Evolutionary conservation across 441 rosid species (phyloP).

Genomic region (Populus hybrid): DNA sequence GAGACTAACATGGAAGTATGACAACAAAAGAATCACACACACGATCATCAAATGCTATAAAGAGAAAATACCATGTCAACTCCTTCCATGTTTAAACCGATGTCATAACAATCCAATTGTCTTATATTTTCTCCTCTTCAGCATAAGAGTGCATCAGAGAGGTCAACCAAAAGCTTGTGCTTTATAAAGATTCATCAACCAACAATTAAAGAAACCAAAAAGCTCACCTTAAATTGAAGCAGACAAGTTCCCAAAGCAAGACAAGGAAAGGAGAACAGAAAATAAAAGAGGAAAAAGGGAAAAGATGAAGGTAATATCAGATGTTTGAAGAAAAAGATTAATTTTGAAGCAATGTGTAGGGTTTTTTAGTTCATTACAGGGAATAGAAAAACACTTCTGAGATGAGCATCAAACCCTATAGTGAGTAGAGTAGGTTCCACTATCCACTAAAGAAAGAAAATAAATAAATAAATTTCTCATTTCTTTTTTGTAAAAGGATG

Average conservation of each 20-base stretch:
- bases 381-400: not conserved
- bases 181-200: slow-evolving; percentile 7
- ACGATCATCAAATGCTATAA: not conserved
- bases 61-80: not conserved
- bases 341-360: not conserved
- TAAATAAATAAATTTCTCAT: not conserved
- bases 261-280: not conserved
- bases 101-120: not conserved
- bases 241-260: not conserved
- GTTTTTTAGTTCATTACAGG: not conserved
- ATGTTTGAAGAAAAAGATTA: not conserved
- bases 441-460: slow-evolving; percentile 11
- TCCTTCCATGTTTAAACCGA: not conserved
- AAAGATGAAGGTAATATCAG: not conserved
- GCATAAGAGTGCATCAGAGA: not conserved
- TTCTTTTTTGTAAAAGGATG: not conserved
- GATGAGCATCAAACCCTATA: slow-evolving; percentile 27
- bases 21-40: slow-evolving; percentile 14
- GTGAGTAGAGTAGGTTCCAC: slow-evolving; percentile 13
- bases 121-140: not conserved
- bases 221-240: not conserved
- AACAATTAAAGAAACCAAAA: not conserved
- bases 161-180: not conserved
- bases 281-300: not conserved
- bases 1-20: slow-evolving; percentile 40